Base-by-base conservation (phyloP, 2,329 filamentous ascomycete species). In the Phoma herbarum region DNA sequence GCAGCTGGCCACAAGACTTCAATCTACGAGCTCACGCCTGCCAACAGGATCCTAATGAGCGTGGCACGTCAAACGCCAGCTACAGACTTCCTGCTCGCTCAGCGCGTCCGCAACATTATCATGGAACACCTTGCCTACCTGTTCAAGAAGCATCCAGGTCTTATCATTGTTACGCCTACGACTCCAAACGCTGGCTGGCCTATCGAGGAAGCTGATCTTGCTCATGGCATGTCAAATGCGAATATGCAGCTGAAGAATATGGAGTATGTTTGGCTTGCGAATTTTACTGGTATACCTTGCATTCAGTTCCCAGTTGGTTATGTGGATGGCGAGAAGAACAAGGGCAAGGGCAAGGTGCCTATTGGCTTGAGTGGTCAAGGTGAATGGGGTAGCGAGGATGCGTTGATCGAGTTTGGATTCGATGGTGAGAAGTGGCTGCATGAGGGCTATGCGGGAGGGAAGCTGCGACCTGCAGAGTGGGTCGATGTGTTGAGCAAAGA, bases 181-280 rank as follows among this genome's bases (percentile, higher is more conserved):
- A 86, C 87, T 3, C 91, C 93, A 0, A 85, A 90, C 59, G 82
- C 87, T 0, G 93, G 93, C 11, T 96, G 91, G 90, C 85, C 85
- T 41, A 86, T 88, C 11, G 88, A 90, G 39, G 80, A 87, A 16
- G 80, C 80, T n/a, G 88, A 93, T 69, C 73, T 87, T 4, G 65
- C 72, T 8, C 78, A 82, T 45, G 93, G 93, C 2, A 81, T 92
- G 65, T 88, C 84, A 35, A 90, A 97, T 74, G 88, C 84, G 0
- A 92, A 95, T 73, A 82, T 79, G 60, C 88, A 86, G 16, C 80
- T 96, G n/a, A 82, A 85, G 25, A 91, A 86, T 71, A 96, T 97
- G 92, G 86, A 89, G 75, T 97, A 92, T 77, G 88, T 91, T 16
- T 96, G 90, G 85, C 78, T 96, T 33, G 90, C 93, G 7, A 97